Evolutionary conservation across 371 early-diverging fungal species (phyloP).

Genomic region (Blastocladiella emersonii): DNA sequence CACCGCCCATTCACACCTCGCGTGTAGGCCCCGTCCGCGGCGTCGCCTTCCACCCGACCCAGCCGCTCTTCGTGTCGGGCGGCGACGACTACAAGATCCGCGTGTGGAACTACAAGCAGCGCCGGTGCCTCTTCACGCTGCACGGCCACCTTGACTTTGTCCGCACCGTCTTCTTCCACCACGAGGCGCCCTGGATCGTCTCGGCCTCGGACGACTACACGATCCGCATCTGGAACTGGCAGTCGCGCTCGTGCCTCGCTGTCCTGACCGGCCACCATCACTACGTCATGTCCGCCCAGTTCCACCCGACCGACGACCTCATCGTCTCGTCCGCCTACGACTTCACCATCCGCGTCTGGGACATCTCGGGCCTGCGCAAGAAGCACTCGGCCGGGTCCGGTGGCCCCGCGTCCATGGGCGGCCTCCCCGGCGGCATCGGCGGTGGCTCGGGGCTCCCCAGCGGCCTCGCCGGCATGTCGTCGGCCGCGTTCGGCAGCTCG

Average conservation of each 20-base stretch:
- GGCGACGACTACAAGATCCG: conserved; percentile 99
- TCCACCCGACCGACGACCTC: conserved; percentile 91
- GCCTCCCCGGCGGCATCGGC: background rate
- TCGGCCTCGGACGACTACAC: conserved; percentile 98
- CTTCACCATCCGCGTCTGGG: conserved; percentile 98
- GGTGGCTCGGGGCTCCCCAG: background rate
- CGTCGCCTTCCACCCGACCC: conserved; percentile 92
- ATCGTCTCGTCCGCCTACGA: conserved; percentile 95
- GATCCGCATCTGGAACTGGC: conserved; percentile 99
- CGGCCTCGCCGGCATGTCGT: background rate
- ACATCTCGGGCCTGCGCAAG: conserved; percentile 79
- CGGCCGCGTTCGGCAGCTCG: background rate
- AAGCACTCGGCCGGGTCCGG: conserved; percentile 41
- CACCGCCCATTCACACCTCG: background rate
- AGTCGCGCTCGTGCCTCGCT: conserved; percentile 93
- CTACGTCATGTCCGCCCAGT: conserved; percentile 98
- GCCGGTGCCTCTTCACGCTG: conserved; percentile 86
- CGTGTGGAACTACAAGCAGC: conserved; percentile 98
- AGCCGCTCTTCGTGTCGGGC: conserved; percentile 95
- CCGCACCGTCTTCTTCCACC: conserved; percentile 95
- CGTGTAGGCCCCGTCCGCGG: conserved; percentile 90
- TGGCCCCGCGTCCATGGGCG: conserved; percentile 4
- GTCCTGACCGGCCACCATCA: conserved; percentile 98
- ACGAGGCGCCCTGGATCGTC: conserved; percentile 97
- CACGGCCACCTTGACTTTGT: conserved; percentile 98